A percentile compares a stretch with the other conserved stretches of the same genome.
Conservation (phyloP, 768 basidiomycete genomes). For the Naganishia antarctica region DNA sequence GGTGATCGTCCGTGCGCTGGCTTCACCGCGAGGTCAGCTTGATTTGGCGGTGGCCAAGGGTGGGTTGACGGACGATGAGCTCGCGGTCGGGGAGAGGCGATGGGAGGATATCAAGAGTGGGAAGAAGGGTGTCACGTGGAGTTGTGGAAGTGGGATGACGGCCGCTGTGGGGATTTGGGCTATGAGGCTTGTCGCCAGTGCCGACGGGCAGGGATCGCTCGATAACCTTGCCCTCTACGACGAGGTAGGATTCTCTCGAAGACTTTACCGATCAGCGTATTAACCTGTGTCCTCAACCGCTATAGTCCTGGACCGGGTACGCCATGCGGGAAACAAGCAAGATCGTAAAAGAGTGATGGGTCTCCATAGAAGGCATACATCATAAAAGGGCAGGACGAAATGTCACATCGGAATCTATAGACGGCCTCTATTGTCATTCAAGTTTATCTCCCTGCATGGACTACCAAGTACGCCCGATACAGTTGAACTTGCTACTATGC, state of each 20-base stretch:
- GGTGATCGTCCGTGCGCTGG: constrained; percentile 63
- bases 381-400: no score
- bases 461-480: no score
- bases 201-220: constrained; percentile 46
- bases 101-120: constrained; percentile 60
- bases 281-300: background rate
- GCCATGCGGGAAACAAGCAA: constrained; percentile 68
- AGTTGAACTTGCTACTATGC: no score
- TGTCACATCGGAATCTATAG: no score
- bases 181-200: constrained; percentile 58
- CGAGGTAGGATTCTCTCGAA: constrained; percentile 60
- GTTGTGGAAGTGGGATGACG: constrained; percentile 98
- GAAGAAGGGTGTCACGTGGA: constrained; percentile 61
- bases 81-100: constrained; percentile 45
- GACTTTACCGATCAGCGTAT: background rate
- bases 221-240: constrained; percentile 70
- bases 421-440: no score
- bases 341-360: constrained; percentile 57
- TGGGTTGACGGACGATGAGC: constrained; percentile 15
- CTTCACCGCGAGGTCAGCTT: constrained; percentile 40
- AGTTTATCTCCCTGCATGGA: no score
- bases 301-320: constrained; percentile 92
- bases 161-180: constrained; percentile 90
- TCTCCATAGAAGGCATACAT: no score
- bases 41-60: background rate